Evolutionary conservation across 208 protist genomes (phyloP), one percentile per base, ranked within the genome.

Genomic region (Leishmania aethiopica): DNA sequence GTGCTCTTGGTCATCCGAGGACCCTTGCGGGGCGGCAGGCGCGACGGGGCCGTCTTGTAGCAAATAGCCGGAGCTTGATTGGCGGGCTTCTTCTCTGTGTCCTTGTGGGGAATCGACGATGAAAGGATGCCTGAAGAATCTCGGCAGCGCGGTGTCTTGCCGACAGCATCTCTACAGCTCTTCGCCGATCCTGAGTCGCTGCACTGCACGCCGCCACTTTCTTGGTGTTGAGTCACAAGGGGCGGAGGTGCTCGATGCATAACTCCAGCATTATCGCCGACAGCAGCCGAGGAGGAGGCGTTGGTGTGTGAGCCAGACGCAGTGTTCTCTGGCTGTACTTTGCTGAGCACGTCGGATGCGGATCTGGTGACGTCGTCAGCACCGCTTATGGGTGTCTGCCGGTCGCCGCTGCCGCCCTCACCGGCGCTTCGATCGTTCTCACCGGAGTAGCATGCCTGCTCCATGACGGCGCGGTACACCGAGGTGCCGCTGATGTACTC

Each of bases 401-500:
- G 55, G 32, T 64, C 37, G 57, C 35, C 19, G 55, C 53, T 67
- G 74, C 55, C 53, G 55, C 53, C 25, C 32, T 32, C 32, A 32
- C 40, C 40, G 57, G 32, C 40, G 32, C 8, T 15, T 3, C 17
- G 10, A 45, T 42, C 53, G 4, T 51, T n/a, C 25, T 32, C 25
- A 11, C 3, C 6, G 22, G 40, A 28, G 51, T n/a, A 22, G 55
- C 17, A 49, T 47, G 25, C 35, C 19, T 49, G n/a, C 40, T 45
- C 22, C 53, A 78, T 32, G 1, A 83, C 89, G 5, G 77, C 74
- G 57, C 90, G 64, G 67, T 88, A 94, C 53, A 86, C 80, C 1
- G 89, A 71, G 2, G 91, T 91, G n/a, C 84, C 77, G n/a, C 81
- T 86, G 80, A 94, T 91, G 80, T 92, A 94, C n/a, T 94, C 91